phyloP scores from a whole-genome alignment of 2,329 filamentous ascomycete genomes.

The Geosmithia putterillii region DNA sequence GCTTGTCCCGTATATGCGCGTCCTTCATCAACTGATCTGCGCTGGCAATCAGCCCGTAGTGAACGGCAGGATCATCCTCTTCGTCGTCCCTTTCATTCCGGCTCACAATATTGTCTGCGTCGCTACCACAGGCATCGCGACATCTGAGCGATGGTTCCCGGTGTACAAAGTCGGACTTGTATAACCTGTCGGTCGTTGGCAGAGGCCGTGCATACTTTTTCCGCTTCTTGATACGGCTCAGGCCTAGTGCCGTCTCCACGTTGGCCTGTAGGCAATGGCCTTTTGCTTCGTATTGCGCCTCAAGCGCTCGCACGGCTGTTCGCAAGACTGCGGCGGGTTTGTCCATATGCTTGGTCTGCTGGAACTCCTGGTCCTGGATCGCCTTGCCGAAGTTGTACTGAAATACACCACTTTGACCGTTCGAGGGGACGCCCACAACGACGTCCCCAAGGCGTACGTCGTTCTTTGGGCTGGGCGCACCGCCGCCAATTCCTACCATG shows the following conservation, averaged over 20 bases:
- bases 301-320: neutral
- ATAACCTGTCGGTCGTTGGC: neutral
- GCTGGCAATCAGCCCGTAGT: constrained; percentile 12
- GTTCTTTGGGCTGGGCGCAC: neutral
- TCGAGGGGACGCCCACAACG: neutral
- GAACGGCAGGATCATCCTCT: neutral
- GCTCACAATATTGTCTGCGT: neutral
- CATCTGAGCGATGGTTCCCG: too few relatives aligned
- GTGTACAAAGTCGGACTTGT: neutral
- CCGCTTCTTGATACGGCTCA: neutral
- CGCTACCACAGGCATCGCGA: neutral
- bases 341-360: neutral
- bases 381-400: neutral
- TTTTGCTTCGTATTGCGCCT: neutral
- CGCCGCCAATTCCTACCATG: neutral
- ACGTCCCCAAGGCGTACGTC: neutral
- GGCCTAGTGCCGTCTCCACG: neutral
- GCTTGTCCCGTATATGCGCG: constrained; percentile 13
- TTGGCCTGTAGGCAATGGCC: neutral
- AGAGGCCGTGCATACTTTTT: neutral
- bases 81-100: neutral
- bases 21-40: constrained; percentile 21
- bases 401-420: neutral
- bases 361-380: constrained; percentile 3
- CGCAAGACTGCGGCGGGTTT: constrained; percentile 1